Base-by-base conservation (phyloP, 2,329 filamentous ascomycete genomes). In the Fusarium pilosicola region DNA sequence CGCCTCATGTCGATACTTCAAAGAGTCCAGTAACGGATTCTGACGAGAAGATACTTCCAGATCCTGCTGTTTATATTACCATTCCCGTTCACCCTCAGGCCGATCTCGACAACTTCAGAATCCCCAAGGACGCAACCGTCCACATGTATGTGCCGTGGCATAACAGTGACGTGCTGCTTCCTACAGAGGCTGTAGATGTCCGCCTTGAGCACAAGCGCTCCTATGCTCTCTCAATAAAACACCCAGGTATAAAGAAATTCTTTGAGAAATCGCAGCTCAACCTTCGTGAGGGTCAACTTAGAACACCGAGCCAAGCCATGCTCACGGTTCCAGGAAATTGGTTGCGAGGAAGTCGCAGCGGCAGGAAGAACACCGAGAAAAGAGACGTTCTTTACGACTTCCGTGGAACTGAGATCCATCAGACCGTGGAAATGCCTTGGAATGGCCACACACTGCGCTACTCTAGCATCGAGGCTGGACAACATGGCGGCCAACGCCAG, bases 381-480 rank as follows among this genome's bases (percentile, higher is more conserved):
- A 58, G 30, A 51, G 26, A 74, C 34, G 66, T 83, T 7, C 67
- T 75, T 18, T 84, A 83, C 74, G 62, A 83, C 22, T 88, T 89
- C 77, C 82, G 83, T 54, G 87, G 88, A 13, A 81, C 89, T 4
- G 88, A 90, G 74, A 81, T 90, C 44, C 87, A 85, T 51, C 86
- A 86, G 65, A 79, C 81, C 30, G 79, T 86, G 52, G 80, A 85
- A 15, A 79, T 84, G 44, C 77, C 82, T 5, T 86, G 85, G 78
- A 70, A 81, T 12, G 83, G 82, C 48, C 84, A 86, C 79, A 85
- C 78, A 17, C 79, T 90, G 14, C 83, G 81, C 13, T 89, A 89
- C 82, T 87, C 83, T 26, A 85, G 83, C 74, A 83, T 89, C 69
- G 85, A 89, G 68, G 86, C 83, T 10, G 88, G 87, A 0, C 83